Evolutionary conservation across 345 rosid species (phyloP), one percentile per base, ranked within the genome.

Genomic region (Raphanus sativus): DNA sequence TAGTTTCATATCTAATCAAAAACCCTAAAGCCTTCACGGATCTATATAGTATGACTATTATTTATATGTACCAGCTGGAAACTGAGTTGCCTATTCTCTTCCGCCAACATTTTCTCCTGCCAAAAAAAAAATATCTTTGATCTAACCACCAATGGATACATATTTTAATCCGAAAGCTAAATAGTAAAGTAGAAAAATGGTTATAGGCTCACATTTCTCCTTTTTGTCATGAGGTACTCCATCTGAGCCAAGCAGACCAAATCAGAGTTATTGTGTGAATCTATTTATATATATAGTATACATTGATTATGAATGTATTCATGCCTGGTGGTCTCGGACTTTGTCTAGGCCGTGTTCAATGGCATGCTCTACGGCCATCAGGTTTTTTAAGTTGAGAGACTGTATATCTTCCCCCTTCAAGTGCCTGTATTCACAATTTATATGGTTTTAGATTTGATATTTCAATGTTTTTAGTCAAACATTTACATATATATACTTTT

Each of bases 351-450:
- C 98, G 33, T 80, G 83, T 62, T 90, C 87, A 4, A 93, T 85
- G n/a, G 85, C 90, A 24, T 86, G 88, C 78, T 91, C 93, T 58
- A 91, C 69, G 34, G 72, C 82, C 63, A 83, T 78, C 40, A 93
- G 82, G 74, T 89, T 93, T 67, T 73, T 85, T 68, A 83, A 75
- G 79, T 84, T 79, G 83, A 89, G 82, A 61, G 95, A 88, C 32
- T 85, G 79, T 70, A 93, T 83, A 62, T 91, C 93, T 70, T 89
- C 88, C 4, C 97, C 93, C 50, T 85, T 91, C 76, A 91, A 71
- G 59, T 93, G 95, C 88, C 97, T 93, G 67, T 8, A 70, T 58
- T 17, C 13, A 30, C 26, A 6, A n/a, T 21, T 69, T 52, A 2
- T 58, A 21, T 21, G 21, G 21, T 21, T 21, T 21, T 21, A 21